phyloP scores from a whole-genome alignment of 2,329 filamentous ascomycete species.

The Exophiala lecanii-corni region DNA sequence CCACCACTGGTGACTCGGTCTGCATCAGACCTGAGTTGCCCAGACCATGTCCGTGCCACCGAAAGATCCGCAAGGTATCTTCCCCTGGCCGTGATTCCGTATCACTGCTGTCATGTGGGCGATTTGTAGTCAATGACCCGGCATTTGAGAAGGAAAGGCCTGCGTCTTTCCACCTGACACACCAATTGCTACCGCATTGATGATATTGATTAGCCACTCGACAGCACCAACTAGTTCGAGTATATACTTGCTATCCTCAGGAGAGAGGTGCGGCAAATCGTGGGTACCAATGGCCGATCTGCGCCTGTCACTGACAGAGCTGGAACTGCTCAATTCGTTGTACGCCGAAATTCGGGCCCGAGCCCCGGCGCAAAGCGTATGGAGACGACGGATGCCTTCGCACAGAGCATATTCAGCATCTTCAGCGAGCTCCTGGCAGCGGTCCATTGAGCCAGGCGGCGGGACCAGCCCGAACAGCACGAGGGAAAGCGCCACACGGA shows the following conservation, averaged over 20 bases:
- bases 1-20: not conserved
- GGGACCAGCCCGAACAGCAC: constrained; percentile 3
- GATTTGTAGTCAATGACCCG: not conserved
- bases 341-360: not conserved
- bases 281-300: too few species aligned
- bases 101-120: constrained; percentile 1
- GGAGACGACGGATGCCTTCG: constrained; percentile 2
- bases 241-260: not conserved
- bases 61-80: not conserved
- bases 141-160: not conserved
- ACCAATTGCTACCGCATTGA: not conserved
- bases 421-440: not conserved
- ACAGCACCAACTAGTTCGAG: constrained; percentile 1
- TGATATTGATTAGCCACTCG: constrained; percentile 1
- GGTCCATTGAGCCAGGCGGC: not conserved
- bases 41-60: not conserved
- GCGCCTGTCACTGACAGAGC: not conserved
- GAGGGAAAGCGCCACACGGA: constrained; percentile 2
- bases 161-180: not conserved
- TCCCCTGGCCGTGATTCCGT: not conserved
- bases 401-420: not conserved
- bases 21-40: not conserved
- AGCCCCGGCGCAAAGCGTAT: not conserved
- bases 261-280: constrained; percentile 1
- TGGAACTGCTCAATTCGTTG: not conserved